Evolutionary conservation across 306 rosid genomes (phyloP).

Genomic region (Macrotyloma uniflorum): DNA sequence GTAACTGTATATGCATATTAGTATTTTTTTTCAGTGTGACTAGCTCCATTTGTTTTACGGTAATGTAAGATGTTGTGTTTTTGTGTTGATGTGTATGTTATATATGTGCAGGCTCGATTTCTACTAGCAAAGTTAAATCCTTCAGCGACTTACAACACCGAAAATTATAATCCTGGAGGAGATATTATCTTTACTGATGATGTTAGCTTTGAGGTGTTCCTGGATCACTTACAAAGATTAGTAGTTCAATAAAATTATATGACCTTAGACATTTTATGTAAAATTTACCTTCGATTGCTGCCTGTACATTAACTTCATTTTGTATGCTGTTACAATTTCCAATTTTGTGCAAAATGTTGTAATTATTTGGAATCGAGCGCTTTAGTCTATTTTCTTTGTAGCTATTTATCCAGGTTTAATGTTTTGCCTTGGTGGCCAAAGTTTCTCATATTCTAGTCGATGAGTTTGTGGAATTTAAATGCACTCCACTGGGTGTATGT

Average conservation of each 20-base stretch:
- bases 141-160: slow-evolving; percentile 82
- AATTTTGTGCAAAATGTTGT: slow-evolving; percentile 43
- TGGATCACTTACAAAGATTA: slow-evolving; percentile 96
- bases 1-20: slow-evolving; percentile 2
- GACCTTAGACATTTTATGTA: slow-evolving; percentile 24
- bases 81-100: background rate
- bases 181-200: slow-evolving; percentile 91
- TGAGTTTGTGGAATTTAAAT: no score
- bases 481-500: no score
- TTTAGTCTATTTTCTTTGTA: background rate
- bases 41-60: background rate
- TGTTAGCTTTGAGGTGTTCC: slow-evolving; percentile 94
- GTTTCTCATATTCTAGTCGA: background rate
- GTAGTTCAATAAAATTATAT: slow-evolving; percentile 68
- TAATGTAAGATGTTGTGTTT: slow-evolving; percentile 3
- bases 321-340: slow-evolving; percentile 11
- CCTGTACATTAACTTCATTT: slow-evolving; percentile 39
- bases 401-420: background rate
- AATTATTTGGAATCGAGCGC: slow-evolving; percentile 34
- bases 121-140: slow-evolving; percentile 92
- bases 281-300: slow-evolving; percentile 24
- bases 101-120: slow-evolving; percentile 76
- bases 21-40: background rate
- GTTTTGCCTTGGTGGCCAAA: background rate
- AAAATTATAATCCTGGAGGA: slow-evolving; percentile 76